phyloP scores from a whole-genome alignment of 192 early-diverging fungal species.

The Coemansia sp. region DNA sequence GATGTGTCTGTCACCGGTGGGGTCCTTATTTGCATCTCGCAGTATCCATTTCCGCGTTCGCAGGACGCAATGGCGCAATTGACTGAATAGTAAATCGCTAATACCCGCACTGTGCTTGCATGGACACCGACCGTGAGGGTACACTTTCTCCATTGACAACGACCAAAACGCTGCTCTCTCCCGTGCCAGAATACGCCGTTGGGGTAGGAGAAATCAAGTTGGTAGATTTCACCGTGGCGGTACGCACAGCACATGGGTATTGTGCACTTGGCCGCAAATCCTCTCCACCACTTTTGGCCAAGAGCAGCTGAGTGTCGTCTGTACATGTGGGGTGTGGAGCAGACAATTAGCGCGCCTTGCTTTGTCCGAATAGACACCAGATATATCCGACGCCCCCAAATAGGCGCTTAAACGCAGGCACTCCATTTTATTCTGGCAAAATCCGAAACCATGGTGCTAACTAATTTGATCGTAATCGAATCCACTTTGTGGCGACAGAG shows the following conservation, averaged over 20 bases:
- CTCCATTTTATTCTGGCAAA: not conserved
- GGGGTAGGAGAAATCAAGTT: not conserved
- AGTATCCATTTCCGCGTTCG: not conserved
- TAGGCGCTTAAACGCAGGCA: not conserved
- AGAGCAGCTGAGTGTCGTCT: not conserved
- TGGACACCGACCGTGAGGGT: not conserved
- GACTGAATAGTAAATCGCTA: not conserved
- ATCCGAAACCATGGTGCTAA: not conserved
- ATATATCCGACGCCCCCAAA: not conserved
- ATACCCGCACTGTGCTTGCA: not conserved
- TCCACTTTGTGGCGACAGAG: not conserved
- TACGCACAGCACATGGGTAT: not conserved
- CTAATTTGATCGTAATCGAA: not conserved
- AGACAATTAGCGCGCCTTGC: not conserved
- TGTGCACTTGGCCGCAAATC: not conserved
- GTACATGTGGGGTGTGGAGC: not conserved
- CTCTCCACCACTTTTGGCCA: not conserved
- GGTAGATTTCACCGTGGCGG: not conserved
- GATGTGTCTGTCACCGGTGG: not conserved
- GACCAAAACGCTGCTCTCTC: not conserved
- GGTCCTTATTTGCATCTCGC: not conserved
- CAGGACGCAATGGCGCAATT: not conserved
- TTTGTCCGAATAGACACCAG: not conserved
- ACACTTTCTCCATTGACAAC: not conserved
- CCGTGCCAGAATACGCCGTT: not conserved